A percentile compares a stretch with the other conserved stretches of the same genome.
These are phyloP conservation scores for Neofusicoccum parvum DNA, from an alignment of 2,329 filamentous ascomycete species.

Conservation along the genomic window DNA sequence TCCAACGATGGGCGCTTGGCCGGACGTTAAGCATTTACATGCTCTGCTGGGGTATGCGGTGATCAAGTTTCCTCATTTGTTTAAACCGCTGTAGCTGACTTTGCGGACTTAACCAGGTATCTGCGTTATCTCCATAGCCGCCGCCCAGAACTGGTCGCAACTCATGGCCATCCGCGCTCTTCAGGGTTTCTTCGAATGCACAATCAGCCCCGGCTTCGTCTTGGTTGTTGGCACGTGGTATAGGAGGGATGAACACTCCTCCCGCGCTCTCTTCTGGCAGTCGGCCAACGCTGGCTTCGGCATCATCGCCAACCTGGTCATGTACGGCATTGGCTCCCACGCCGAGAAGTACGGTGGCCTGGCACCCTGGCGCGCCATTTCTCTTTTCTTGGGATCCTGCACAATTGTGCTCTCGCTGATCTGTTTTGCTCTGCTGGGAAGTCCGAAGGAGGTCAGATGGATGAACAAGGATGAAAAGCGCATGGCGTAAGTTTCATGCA, in stretches of 20 bases:
- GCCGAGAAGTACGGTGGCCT: slow-evolving; percentile 17
- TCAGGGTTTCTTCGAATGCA: slow-evolving; percentile 43
- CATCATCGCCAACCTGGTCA: slow-evolving; percentile 22
- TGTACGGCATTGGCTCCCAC: slow-evolving; percentile 21
- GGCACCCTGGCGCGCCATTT: slow-evolving; percentile 17
- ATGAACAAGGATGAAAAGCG: slow-evolving; percentile 21
- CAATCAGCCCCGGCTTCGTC: slow-evolving; percentile 40
- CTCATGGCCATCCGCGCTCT: slow-evolving; percentile 39
- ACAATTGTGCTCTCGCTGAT: slow-evolving; percentile 26
- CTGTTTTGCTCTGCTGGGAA: slow-evolving; percentile 28
- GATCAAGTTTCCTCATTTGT: background rate
- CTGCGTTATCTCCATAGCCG: slow-evolving; percentile 20
- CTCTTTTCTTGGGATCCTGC: slow-evolving; percentile 19
- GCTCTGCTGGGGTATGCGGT: slow-evolving; percentile 18
- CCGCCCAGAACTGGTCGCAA: slow-evolving; percentile 32
- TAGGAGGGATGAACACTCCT: slow-evolving; percentile 36
- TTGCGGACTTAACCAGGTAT: slow-evolving; percentile 2
- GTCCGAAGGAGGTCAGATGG: slow-evolving; percentile 30
- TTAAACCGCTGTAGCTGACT: background rate
- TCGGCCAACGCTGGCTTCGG: slow-evolving; percentile 40
- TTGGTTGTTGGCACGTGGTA: slow-evolving; percentile 41
- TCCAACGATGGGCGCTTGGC: slow-evolving; percentile 22
- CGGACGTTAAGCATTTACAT: slow-evolving; percentile 21
- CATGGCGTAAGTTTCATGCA: slow-evolving; percentile 12
- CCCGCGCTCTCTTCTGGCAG: slow-evolving; percentile 40